Evolutionary conservation across 371 early-diverging fungal species (phyloP).

Genomic region (Blastocladiella emersonii): DNA sequence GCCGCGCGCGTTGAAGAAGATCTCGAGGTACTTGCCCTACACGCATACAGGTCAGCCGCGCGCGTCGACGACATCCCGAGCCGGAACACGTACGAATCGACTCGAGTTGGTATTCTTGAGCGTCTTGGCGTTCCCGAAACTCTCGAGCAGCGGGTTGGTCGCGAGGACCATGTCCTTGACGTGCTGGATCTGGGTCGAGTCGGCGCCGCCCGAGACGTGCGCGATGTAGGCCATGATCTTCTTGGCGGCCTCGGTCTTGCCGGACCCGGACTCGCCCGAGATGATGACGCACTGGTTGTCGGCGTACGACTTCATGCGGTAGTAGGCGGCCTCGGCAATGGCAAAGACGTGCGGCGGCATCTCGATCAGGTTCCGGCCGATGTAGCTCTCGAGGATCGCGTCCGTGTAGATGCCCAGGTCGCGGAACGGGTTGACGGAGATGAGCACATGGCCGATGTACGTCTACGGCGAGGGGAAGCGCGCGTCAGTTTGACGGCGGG

Average conservation of each 20-base stretch:
- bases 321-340: slow-evolving; percentile 88
- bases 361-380: slow-evolving; percentile 73
- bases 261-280: slow-evolving; percentile 99
- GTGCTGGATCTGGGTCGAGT: slow-evolving; percentile 73
- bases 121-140: slow-evolving; percentile 99
- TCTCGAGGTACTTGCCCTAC: slow-evolving; percentile 3
- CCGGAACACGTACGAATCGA: slow-evolving; percentile 98
- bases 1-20: slow-evolving; percentile 12
- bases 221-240: slow-evolving; percentile 57
- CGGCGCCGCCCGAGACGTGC: slow-evolving; percentile 35
- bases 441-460: slow-evolving; percentile 97
- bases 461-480: too few species aligned
- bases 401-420: slow-evolving; percentile 79
- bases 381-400: slow-evolving; percentile 61
- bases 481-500: too few species aligned
- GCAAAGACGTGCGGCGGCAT: slow-evolving; percentile 95
- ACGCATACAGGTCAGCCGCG: slow-evolving; percentile 89
- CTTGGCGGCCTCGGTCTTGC: slow-evolving; percentile 99
- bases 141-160: slow-evolving; percentile 97
- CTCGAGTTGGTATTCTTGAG: slow-evolving; percentile 98
- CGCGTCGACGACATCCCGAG: too few species aligned
- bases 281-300: slow-evolving; percentile 98
- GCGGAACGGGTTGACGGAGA: slow-evolving; percentile 96
- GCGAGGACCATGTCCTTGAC: slow-evolving; percentile 2
- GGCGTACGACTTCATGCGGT: slow-evolving; percentile 80